These are phyloP conservation scores for Pseudonitzschia multistriata DNA, from an alignment of 108 stramenopile species.

Conservation along the genomic window DNA sequence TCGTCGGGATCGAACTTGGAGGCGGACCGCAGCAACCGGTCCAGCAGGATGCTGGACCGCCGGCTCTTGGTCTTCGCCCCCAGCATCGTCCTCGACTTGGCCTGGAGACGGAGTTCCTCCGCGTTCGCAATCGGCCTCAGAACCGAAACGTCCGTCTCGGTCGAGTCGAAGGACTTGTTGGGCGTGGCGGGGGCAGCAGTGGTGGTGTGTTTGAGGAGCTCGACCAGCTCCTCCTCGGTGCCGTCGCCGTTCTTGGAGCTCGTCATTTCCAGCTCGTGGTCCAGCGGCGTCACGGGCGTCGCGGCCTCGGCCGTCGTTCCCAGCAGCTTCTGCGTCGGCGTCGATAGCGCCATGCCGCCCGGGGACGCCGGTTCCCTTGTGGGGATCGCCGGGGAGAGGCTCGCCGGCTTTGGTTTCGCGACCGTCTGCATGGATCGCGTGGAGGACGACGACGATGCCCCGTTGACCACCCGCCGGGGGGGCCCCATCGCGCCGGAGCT, in stretches of 20 bases:
- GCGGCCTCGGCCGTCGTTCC: background rate
- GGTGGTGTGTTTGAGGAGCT: background rate
- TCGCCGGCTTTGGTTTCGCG: no score
- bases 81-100: conserved; percentile 15
- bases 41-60: conserved; percentile 39
- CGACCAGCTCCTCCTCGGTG: background rate
- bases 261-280: background rate
- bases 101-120: conserved; percentile 33
- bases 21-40: conserved; percentile 29
- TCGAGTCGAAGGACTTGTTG: conserved; percentile 30
- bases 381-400: background rate
- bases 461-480: conserved; percentile 21
- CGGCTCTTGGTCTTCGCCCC: conserved; percentile 25
- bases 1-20: no score
- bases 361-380: background rate
- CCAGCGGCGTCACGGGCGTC: background rate
- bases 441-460: background rate
- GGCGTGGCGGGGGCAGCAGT: background rate
- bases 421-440: background rate
- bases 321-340: conserved; percentile 2
- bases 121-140: conserved; percentile 38
- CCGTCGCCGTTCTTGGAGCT: background rate
- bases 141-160: conserved; percentile 25
- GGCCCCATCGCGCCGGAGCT: conserved; percentile 19
- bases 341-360: background rate